Evolutionary conservation across 371 early-diverging fungal genomes (phyloP).

Genomic region (Circinella umbellata): DNA sequence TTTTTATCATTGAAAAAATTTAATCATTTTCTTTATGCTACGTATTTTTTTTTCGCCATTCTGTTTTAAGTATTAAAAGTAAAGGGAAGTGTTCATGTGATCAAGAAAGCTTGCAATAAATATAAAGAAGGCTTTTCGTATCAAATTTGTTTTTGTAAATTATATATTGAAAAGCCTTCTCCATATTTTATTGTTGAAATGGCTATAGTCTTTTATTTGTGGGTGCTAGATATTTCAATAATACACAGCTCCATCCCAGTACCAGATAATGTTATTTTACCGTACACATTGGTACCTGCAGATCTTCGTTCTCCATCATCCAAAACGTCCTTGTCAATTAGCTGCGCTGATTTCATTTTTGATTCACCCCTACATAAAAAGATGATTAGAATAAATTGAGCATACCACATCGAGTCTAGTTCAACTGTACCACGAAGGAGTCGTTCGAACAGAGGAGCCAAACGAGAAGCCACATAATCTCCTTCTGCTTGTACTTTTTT

Average conservation of each 20-base stretch:
- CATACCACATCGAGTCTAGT: not conserved
- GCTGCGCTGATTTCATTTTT: not conserved
- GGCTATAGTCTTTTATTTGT: not conserved
- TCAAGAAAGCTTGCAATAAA: too few relatives aligned
- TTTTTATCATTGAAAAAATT: too few relatives aligned
- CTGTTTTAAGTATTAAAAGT: too few relatives aligned
- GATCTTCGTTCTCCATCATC: slow-evolving; percentile 1
- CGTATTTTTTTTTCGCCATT: too few relatives aligned
- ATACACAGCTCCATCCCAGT: not conserved
- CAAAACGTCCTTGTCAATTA: not conserved
- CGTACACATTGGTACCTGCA: not conserved
- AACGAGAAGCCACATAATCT: not conserved
- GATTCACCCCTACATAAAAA: slow-evolving; percentile 1
- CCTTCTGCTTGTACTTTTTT: not conserved
- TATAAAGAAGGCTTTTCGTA: not conserved
- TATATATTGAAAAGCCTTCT: not conserved
- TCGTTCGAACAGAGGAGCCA: not conserved
- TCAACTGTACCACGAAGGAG: not conserved
- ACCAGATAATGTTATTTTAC: not conserved
- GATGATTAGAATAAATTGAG: not conserved
- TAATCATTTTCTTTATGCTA: too few relatives aligned
- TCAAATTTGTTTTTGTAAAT: not conserved
- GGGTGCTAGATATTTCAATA: not conserved
- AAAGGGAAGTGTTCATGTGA: too few relatives aligned
- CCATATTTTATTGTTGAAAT: not conserved